Percentiles rank a stretch among this genome's conserved stretches.
Conservation (phyloP, 2,329 filamentous ascomycete genomes). For the Aureobasidium sp. region DNA sequence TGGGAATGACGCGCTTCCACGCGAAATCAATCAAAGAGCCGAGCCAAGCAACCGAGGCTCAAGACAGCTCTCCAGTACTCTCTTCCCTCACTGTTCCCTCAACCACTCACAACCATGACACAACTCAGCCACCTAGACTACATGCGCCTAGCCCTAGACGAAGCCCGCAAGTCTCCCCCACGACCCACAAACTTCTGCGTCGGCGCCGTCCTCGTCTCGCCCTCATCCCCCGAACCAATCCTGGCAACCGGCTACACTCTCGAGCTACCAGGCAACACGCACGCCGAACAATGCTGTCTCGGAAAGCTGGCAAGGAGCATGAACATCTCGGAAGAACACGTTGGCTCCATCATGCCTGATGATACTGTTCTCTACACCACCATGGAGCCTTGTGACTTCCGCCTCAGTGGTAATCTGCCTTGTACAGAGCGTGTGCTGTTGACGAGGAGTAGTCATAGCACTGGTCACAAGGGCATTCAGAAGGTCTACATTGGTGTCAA, state of each 20-base stretch:
- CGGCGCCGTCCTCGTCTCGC: slow-evolving; percentile 62
- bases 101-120: background rate
- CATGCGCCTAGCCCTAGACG: slow-evolving; percentile 64
- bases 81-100: slow-evolving; percentile 19
- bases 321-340: slow-evolving; percentile 41
- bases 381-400: slow-evolving; percentile 73
- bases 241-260: slow-evolving; percentile 82
- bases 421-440: slow-evolving; percentile 71
- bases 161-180: slow-evolving; percentile 71
- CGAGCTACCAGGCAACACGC: slow-evolving; percentile 85
- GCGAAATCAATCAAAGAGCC: background rate
- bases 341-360: slow-evolving; percentile 44
- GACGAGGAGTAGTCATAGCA: slow-evolving; percentile 37
- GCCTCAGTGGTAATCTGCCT: slow-evolving; percentile 63
- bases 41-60: background rate
- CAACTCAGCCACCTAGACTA: slow-evolving; percentile 28
- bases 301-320: slow-evolving; percentile 51
- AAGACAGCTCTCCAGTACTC: background rate
- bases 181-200: slow-evolving; percentile 90
- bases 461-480: slow-evolving; percentile 45
- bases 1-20: background rate
- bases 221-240: slow-evolving; percentile 42
- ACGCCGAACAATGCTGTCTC: slow-evolving; percentile 90
- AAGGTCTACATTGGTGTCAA: slow-evolving; percentile 80
- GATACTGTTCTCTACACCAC: slow-evolving; percentile 73